phyloP scores from a whole-genome alignment of 768 basidiomycete species.

The Podaxis sp. region DNA sequence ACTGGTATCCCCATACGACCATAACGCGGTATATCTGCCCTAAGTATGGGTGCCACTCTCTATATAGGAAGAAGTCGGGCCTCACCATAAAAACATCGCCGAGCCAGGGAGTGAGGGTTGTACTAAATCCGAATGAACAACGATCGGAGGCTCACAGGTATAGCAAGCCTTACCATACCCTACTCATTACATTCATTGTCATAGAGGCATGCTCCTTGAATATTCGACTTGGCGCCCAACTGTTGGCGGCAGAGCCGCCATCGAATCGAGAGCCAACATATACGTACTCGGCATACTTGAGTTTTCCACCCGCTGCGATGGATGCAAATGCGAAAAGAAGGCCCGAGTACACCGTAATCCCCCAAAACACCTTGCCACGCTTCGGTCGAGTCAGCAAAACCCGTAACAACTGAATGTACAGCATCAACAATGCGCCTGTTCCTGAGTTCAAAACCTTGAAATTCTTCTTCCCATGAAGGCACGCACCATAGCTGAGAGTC shows the following conservation, averaged over 20 bases:
- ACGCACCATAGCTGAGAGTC: constrained; percentile 35
- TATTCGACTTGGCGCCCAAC: constrained; percentile 21
- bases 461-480: not conserved
- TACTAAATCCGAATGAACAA: constrained; percentile 19
- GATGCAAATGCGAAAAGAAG: constrained; percentile 32
- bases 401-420: constrained; percentile 36
- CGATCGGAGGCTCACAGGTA: not conserved
- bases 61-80: not conserved
- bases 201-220: constrained; percentile 18
- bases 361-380: constrained; percentile 34
- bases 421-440: constrained; percentile 40
- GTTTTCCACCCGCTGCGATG: constrained; percentile 29
- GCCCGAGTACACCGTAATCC: constrained; percentile 31
- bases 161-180: constrained; percentile 27
- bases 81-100: constrained; percentile 37
- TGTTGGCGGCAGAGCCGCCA: constrained; percentile 1
- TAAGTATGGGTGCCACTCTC: not conserved
- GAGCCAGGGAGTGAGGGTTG: constrained; percentile 32
- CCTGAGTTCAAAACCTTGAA: not conserved
- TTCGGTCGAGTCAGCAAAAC: constrained; percentile 35
- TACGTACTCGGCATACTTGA: constrained; percentile 30
- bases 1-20: constrained; percentile 34
- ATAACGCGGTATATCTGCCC: constrained; percentile 33
- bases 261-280: constrained; percentile 24
- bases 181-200: constrained; percentile 30